Percentiles rank a stretch among this genome's conserved stretches.
Evolutionary conservation across 23 red algal species (phyloP).

Genomic region (Cyanidioschyzon merolae): DNA sequence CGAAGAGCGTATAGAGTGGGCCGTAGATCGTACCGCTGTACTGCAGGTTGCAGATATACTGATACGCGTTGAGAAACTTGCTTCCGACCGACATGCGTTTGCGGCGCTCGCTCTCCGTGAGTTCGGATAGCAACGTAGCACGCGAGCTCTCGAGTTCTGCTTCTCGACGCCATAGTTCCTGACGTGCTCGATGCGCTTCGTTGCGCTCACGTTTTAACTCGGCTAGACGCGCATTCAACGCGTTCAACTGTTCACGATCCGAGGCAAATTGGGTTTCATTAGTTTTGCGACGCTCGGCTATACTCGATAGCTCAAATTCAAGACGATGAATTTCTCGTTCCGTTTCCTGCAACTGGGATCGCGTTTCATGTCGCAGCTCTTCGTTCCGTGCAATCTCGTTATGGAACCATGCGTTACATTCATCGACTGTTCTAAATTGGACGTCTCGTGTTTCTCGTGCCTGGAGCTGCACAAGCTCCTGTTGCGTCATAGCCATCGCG

Average conservation of each 20-base stretch:
- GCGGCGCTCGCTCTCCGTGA: constrained; percentile 38
- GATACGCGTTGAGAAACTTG: constrained; percentile 32
- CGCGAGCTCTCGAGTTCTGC: constrained; percentile 38
- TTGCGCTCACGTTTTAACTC: constrained; percentile 17
- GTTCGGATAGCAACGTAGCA: constrained; percentile 30
- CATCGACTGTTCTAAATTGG: background rate
- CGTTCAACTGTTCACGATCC: background rate
- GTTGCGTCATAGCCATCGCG: background rate
- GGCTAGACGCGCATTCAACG: background rate
- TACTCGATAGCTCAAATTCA: background rate
- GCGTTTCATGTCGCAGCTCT: background rate
- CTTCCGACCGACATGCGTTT: constrained; percentile 52
- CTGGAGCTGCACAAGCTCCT: background rate
- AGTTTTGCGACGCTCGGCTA: background rate
- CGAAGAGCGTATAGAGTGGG: constrained; percentile 66
- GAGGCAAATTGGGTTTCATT: background rate
- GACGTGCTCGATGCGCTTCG: constrained; percentile 11
- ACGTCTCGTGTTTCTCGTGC: background rate
- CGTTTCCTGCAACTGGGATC: background rate
- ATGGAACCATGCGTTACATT: background rate
- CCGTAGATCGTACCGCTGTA: constrained; percentile 52
- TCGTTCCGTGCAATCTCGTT: background rate
- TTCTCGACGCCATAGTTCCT: constrained; percentile 73
- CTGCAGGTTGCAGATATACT: constrained; percentile 24
- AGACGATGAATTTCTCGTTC: background rate